Evolutionary conservation across 352 stramenopile genomes (phyloP).

Genomic region (Pythium myriotylum): DNA sequence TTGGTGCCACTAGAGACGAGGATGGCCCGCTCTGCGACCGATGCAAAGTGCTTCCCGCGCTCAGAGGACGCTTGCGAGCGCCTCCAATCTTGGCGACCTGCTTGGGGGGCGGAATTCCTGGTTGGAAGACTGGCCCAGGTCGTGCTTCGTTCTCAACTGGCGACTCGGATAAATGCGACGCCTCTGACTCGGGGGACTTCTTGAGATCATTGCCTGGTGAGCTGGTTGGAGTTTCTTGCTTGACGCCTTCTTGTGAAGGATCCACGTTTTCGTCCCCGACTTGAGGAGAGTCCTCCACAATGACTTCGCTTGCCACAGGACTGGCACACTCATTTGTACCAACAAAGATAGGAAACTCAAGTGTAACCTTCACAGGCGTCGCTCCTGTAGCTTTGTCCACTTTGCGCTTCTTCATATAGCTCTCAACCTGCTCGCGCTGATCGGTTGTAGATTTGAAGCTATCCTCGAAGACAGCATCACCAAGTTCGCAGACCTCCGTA

Average conservation of each 20-base stretch:
- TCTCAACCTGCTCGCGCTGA: conserved; percentile 16
- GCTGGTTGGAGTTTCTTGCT: conserved; percentile 3
- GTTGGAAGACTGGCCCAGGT: neutral
- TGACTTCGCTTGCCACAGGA: neutral
- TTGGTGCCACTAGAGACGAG: conserved; percentile 20
- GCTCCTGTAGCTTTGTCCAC: conserved; percentile 22
- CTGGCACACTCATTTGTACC: conserved; percentile 16
- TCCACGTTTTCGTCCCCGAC: conserved; percentile 19
- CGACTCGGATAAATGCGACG: conserved; percentile 9
- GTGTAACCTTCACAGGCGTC: conserved; percentile 26
- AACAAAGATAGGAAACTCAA: conserved; percentile 22
- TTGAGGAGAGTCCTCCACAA: neutral
- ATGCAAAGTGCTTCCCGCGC: conserved; percentile 3
- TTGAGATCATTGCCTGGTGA: conserved; percentile 7
- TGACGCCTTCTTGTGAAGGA: conserved; percentile 3
- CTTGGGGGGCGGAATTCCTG: conserved; percentile 13
- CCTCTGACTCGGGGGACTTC: conserved; percentile 15
- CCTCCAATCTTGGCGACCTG: conserved; percentile 11
- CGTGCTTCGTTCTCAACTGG: conserved; percentile 4
- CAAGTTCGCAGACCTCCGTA: conserved; percentile 1
- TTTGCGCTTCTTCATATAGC: conserved; percentile 30
- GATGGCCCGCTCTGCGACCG: conserved; percentile 11
- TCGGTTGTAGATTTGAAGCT: conserved; percentile 8
- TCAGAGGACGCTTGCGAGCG: conserved; percentile 21
- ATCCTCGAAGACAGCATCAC: conserved; percentile 9